Percentiles rank a stretch among this genome's conserved stretches.
Conservation (phyloP, 345 rosid genomes). For the Eucalyptus curtisii region DNA sequence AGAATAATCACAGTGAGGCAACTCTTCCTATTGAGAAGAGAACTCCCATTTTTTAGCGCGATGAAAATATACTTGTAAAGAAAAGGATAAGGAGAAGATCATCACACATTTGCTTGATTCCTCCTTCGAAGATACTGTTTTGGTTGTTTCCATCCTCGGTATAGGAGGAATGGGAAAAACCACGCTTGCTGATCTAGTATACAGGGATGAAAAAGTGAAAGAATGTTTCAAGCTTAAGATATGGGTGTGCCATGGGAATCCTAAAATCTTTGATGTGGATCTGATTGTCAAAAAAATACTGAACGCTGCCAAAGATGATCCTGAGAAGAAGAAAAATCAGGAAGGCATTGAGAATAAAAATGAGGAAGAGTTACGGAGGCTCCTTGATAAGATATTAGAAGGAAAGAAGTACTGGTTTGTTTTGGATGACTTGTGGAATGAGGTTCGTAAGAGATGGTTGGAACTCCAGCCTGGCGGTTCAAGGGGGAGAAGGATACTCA, state of each 20-base stretch:
- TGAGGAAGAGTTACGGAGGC: neutral
- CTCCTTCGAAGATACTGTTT: neutral
- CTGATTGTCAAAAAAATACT: accelerated
- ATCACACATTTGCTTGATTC: neutral
- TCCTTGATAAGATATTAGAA: neutral
- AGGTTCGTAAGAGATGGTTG: no score
- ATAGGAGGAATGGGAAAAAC: conserved; percentile 26
- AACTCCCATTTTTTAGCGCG: neutral
- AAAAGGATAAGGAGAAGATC: neutral
- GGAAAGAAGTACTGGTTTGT: neutral
- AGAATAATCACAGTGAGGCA: neutral
- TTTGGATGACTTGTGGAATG: neutral
- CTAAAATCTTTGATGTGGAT: neutral
- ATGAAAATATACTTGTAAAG: neutral
- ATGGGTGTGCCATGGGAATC: conserved; percentile 10
- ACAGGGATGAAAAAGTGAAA: neutral
- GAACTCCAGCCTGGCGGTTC: no score
- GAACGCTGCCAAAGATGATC: neutral
- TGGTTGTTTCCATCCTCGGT: conserved; percentile 14
- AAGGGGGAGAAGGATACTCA: no score
- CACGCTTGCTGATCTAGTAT: conserved; percentile 16
- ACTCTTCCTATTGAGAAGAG: neutral
- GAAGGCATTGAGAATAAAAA: neutral
- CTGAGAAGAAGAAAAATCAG: neutral
- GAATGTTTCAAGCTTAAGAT: neutral